Evolutionary conservation across 176 grass and related monocot genomes (phyloP).

Genomic region (Alopecurus myosuroides): DNA sequence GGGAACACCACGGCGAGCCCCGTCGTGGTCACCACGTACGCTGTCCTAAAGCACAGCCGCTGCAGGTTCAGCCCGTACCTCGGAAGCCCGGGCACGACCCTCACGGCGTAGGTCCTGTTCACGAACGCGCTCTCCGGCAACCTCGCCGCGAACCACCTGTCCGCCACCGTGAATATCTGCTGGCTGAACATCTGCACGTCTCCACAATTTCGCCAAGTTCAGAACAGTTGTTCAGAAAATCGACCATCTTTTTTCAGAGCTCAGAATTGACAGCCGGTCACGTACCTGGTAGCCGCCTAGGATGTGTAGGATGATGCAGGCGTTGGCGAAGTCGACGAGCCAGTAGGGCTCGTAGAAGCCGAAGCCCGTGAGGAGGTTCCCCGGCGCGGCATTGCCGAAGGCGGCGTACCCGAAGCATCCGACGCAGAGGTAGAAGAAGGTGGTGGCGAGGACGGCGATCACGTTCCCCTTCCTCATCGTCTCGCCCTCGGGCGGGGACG

Average conservation of each 20-base stretch:
- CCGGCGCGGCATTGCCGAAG: constrained; percentile 56
- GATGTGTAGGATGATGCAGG: not conserved
- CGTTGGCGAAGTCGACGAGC: constrained; percentile 70
- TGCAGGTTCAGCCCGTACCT: constrained; percentile 49
- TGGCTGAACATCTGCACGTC: constrained; percentile 60
- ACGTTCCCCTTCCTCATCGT: constrained; percentile 59
- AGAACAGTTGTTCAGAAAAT: no score
- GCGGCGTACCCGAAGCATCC: constrained; percentile 64
- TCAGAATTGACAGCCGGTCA: no score
- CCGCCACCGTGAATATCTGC: constrained; percentile 52
- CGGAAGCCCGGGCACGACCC: constrained; percentile 30
- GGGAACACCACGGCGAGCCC: constrained; percentile 62
- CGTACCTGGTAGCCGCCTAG: not conserved
- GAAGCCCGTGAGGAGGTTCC: constrained; percentile 76
- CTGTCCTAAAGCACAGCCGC: constrained; percentile 50
- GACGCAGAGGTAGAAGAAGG: constrained; percentile 70
- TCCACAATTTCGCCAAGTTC: not conserved
- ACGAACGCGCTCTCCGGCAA: constrained; percentile 54
- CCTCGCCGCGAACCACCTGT: constrained; percentile 17
- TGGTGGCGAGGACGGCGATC: constrained; percentile 32
- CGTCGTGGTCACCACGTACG: constrained; percentile 62
- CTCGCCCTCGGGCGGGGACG: constrained; percentile 47
- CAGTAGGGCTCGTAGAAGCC: constrained; percentile 74
- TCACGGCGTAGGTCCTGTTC: constrained; percentile 41
- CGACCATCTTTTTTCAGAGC: no score